Conservation (phyloP, 1,284 basidiomycete species). For the Fistulinella cinereoalba region DNA sequence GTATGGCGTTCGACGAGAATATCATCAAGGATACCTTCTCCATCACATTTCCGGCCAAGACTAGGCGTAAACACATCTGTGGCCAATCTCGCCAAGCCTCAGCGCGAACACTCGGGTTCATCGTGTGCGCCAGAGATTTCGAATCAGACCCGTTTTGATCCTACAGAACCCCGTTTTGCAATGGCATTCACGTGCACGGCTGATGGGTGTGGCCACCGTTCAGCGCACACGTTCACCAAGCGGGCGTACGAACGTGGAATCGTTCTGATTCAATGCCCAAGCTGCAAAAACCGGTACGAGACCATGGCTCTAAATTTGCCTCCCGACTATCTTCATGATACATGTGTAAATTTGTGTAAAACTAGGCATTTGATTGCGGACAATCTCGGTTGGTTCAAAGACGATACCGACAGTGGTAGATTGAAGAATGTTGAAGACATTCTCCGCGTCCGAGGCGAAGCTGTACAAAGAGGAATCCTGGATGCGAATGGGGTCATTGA, state of each 20-base stretch:
- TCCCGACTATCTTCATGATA: neutral
- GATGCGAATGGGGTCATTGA: slow-evolving; percentile 43
- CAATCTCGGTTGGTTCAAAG: slow-evolving; percentile 91
- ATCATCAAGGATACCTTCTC: neutral
- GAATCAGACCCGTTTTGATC: slow-evolving; percentile 8
- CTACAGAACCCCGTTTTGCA: slow-evolving; percentile 56
- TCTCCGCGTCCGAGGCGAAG: slow-evolving; percentile 73
- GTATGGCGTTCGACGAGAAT: slow-evolving; percentile 10
- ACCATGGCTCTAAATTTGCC: neutral
- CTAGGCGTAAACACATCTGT: slow-evolving; percentile 14
- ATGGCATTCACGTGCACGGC: slow-evolving; percentile 91
- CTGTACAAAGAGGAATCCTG: slow-evolving; percentile 58
- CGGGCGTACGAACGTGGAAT: slow-evolving; percentile 85
- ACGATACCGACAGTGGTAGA: slow-evolving; percentile 70
- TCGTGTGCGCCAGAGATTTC: neutral
- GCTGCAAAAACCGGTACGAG: slow-evolving; percentile 81
- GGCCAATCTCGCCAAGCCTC: neutral
- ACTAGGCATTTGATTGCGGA: slow-evolving; percentile 85
- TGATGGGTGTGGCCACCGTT: slow-evolving; percentile 73
- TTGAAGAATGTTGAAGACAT: slow-evolving; percentile 81
- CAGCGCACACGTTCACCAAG: slow-evolving; percentile 86
- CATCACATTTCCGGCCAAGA: neutral
- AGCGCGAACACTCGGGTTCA: slow-evolving; percentile 1
- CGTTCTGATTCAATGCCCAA: slow-evolving; percentile 90
- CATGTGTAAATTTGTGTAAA: neutral